A percentile compares a stretch with the other conserved stretches of the same genome.
These are phyloP conservation scores for Hypocrella siamensis DNA, from an alignment of 2,329 filamentous ascomycete genomes.

Conservation along the genomic window DNA sequence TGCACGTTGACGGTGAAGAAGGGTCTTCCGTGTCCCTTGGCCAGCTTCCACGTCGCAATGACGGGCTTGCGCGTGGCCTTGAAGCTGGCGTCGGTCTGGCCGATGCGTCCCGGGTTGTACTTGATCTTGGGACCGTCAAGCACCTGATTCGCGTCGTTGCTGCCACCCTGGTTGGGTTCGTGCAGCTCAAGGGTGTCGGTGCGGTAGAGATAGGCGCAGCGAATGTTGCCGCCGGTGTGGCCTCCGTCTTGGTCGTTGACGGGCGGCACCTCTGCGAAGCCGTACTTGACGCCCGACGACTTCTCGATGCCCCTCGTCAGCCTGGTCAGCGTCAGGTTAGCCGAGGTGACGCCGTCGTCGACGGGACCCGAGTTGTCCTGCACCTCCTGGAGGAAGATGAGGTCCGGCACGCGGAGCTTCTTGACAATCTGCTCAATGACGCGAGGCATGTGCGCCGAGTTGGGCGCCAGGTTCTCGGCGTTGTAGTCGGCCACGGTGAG, in stretches of 20 bases:
- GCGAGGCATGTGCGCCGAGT: slow-evolving; percentile 34
- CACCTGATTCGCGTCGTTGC: slow-evolving; percentile 40
- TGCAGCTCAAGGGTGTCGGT: slow-evolving; percentile 41
- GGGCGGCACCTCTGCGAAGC: slow-evolving; percentile 43
- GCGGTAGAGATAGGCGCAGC: slow-evolving; percentile 54
- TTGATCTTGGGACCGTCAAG: slow-evolving; percentile 37
- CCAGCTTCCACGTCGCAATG: slow-evolving; percentile 47
- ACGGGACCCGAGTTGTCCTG: slow-evolving; percentile 50
- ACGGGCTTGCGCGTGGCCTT: slow-evolving; percentile 48
- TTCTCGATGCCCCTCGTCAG: slow-evolving; percentile 35
- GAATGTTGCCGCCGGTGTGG: slow-evolving; percentile 56
- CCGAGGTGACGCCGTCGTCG: slow-evolving; percentile 39
- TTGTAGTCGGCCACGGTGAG: slow-evolving; percentile 55
- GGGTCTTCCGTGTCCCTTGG: slow-evolving; percentile 29
- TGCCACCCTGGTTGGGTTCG: slow-evolving; percentile 38
- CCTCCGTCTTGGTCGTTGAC: slow-evolving; percentile 48
- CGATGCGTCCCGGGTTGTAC: slow-evolving; percentile 55
- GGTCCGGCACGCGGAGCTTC: slow-evolving; percentile 45
- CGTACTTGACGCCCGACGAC: slow-evolving; percentile 37
- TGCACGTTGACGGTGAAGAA: slow-evolving; percentile 64
- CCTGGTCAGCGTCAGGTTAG: slow-evolving; percentile 42
- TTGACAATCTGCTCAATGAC: slow-evolving; percentile 51
- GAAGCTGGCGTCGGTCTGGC: slow-evolving; percentile 45
- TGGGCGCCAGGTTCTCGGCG: slow-evolving; percentile 49
- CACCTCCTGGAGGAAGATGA: slow-evolving; percentile 56